Conservation (phyloP, 495 filamentous ascomycete species). For the Neurospora sp. region DNA sequence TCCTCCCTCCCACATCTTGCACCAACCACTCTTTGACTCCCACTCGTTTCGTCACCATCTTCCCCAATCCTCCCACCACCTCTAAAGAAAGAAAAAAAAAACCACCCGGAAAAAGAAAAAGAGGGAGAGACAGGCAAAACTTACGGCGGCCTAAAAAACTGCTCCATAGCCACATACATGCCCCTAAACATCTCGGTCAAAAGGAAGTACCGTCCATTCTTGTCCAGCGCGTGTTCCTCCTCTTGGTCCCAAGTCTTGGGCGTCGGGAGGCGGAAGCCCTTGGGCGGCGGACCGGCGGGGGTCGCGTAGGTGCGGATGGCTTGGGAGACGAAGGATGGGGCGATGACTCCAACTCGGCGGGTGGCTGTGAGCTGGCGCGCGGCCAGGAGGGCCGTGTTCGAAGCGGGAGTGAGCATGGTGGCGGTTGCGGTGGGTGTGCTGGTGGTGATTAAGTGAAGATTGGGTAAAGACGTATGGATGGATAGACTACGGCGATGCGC, state of each 20-base stretch:
- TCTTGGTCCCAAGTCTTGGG: constrained; percentile 62
- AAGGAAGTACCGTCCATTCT: constrained; percentile 85
- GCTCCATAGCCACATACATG: constrained; percentile 96
- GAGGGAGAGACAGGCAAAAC: constrained; percentile 26
- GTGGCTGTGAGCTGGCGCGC: constrained; percentile 26
- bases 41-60: background rate
- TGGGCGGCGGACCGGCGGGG: constrained; percentile 63
- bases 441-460: constrained; percentile 6
- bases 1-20: background rate
- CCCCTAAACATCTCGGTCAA: constrained; percentile 90
- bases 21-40: too few species aligned
- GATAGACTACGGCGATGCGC: background rate
- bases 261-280: constrained; percentile 62
- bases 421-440: background rate
- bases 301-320: constrained; percentile 55
- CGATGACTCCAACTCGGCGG: constrained; percentile 13
- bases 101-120: background rate
- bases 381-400: too few species aligned
- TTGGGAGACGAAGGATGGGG: constrained; percentile 11
- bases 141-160: constrained; percentile 96
- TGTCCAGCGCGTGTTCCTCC: constrained; percentile 62
- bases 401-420: constrained; percentile 3
- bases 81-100: too few species aligned
- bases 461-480: background rate
- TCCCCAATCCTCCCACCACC: background rate